A percentile compares a stretch with the other conserved stretches of the same genome.
Evolutionary conservation across 2,329 filamentous ascomycete genomes (phyloP).

Genomic region (Alternaria viburni): DNA sequence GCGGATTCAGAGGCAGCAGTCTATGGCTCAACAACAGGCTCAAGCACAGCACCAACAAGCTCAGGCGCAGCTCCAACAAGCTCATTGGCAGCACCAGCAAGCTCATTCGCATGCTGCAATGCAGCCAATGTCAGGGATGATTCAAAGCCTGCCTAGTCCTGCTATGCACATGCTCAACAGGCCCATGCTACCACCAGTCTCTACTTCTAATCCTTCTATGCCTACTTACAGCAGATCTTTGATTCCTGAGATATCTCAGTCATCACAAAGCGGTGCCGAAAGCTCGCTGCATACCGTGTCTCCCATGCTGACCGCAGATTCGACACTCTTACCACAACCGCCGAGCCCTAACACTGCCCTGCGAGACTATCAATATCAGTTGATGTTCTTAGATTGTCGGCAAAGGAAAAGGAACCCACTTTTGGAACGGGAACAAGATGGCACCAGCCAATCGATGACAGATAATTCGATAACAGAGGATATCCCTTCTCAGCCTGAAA

Average conservation of each 20-base stretch:
- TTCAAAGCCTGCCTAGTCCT: neutral
- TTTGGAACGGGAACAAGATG: neutral
- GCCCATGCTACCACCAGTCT: neutral
- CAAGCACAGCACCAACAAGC: neutral
- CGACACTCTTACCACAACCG: neutral
- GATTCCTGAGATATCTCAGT: neutral
- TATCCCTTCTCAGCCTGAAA: no score
- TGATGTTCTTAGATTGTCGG: neutral
- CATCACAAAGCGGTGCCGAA: neutral
- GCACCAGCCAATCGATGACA: neutral
- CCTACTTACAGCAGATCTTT: neutral
- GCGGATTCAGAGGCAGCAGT: neutral
- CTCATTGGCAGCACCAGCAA: neutral
- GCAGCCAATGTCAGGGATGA: neutral
- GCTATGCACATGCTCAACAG: neutral
- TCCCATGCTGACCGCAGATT: neutral
- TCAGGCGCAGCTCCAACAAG: neutral
- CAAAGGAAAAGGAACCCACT: neutral
- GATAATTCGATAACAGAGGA: no score
- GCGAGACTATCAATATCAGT: neutral
- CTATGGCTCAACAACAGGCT: neutral
- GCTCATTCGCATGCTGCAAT: neutral
- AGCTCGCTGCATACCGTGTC: neutral
- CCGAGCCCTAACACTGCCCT: neutral
- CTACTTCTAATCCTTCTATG: neutral